phyloP scores from a whole-genome alignment of 2,329 filamentous ascomycete genomes.

The Aspergillus piperis region DNA sequence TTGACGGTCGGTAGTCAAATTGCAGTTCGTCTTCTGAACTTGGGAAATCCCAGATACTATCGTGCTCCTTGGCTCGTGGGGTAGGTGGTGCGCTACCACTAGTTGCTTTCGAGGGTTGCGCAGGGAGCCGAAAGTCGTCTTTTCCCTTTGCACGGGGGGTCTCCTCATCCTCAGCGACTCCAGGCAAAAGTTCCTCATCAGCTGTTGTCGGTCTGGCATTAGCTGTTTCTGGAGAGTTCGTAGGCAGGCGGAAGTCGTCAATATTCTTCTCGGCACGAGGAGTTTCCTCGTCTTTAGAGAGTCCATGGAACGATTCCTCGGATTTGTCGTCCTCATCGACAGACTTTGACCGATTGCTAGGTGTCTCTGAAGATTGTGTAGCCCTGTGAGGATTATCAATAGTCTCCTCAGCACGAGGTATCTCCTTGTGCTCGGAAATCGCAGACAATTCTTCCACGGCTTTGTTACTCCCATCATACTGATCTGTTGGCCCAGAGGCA shows the following conservation, averaged over 20 bases:
- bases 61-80: conserved; percentile 16
- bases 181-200: not conserved
- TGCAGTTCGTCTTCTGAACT: conserved; percentile 41
- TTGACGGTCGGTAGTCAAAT: conserved; percentile 27
- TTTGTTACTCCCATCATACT: not conserved
- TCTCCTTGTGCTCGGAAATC: not conserved
- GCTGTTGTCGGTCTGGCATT: no score
- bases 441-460: not conserved
- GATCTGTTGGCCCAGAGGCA: not conserved
- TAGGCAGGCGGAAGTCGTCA: no score
- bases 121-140: not conserved
- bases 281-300: no score
- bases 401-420: not conserved
- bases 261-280: no score
- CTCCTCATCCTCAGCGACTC: conserved; percentile 1
- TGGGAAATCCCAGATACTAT: conserved; percentile 30
- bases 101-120: conserved; percentile 5
- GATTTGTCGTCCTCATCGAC: not conserved
- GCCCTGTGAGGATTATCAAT: not conserved
- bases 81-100: conserved; percentile 15
- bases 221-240: no score
- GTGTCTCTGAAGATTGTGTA: not conserved
- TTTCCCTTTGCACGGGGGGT: not conserved
- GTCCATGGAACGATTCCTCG: no score
- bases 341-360: not conserved